These are phyloP conservation scores for Fraxinus velutina DNA, from an alignment of 305 asterid species.

Conservation along the genomic window DNA sequence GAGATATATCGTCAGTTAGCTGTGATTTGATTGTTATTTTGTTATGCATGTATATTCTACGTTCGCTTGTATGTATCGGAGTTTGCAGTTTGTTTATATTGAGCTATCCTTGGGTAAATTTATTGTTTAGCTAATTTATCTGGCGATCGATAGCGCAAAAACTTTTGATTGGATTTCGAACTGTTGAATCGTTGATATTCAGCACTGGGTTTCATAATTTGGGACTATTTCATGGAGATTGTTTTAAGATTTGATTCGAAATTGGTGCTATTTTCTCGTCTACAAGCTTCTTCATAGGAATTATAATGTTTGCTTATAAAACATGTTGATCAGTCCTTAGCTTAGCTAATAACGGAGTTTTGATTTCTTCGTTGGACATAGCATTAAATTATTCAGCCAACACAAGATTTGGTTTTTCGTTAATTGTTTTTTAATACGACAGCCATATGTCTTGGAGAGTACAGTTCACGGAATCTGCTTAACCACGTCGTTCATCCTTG, in stretches of 20 bases:
- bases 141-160: background rate
- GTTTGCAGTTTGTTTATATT: background rate
- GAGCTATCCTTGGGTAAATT: background rate
- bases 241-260: background rate
- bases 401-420: background rate
- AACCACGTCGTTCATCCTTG: background rate
- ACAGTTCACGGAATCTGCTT: background rate
- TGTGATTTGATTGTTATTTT: background rate
- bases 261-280: background rate
- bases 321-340: background rate
- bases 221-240: background rate
- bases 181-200: background rate
- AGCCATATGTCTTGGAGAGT: background rate
- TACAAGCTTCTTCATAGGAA: background rate
- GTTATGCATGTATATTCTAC: background rate
- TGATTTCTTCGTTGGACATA: background rate
- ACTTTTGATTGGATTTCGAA: background rate
- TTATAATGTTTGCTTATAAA: background rate
- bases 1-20: background rate
- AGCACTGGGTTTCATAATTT: background rate
- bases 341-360: background rate
- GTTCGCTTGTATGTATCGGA: background rate
- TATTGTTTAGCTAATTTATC: background rate
- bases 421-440: background rate
- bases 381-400: background rate